Conservation (phyloP, 257 asterid genomes). For the Pogostemon cablin region DNA sequence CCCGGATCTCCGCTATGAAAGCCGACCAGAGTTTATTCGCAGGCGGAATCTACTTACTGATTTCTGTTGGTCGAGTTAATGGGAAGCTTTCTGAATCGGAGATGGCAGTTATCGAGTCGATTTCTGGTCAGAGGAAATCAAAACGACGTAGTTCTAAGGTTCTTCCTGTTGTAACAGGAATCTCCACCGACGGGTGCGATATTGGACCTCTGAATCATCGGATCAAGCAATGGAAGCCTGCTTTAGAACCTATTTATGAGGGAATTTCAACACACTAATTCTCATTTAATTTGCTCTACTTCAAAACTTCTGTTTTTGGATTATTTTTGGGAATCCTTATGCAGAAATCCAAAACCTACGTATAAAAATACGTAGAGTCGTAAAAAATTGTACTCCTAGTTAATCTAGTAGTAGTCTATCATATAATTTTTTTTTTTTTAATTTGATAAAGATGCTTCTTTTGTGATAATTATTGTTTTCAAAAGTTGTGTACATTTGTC, state of each 20-base stretch:
- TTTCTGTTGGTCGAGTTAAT: constrained; percentile 37
- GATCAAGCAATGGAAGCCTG: constrained; percentile 48
- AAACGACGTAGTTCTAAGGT: constrained; percentile 48
- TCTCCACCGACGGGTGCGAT: constrained; percentile 4
- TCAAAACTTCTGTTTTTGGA: background rate
- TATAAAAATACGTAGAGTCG: too few species aligned
- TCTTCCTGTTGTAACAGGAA: constrained; percentile 32
- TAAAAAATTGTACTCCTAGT: too few species aligned
- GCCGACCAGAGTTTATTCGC: constrained; percentile 43
- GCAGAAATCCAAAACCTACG: background rate
- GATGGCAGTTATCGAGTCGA: constrained; percentile 35
- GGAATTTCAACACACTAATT: constrained; percentile 22
- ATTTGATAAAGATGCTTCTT: too few species aligned
- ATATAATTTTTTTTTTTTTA: too few species aligned
- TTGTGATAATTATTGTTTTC: too few species aligned
- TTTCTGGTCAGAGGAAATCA: constrained; percentile 17
- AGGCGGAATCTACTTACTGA: constrained; percentile 37
- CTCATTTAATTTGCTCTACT: background rate
- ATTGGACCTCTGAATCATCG: constrained; percentile 25
- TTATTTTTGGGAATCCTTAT: background rate
- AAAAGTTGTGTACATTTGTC: too few species aligned
- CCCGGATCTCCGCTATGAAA: constrained; percentile 43
- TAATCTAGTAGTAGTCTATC: too few species aligned
- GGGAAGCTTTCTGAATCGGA: constrained; percentile 44
- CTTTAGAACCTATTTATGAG: constrained; percentile 49